Evolutionary conservation across 306 rosid genomes (phyloP), one percentile per base, ranked within the genome.

Genomic region (Luffa acutangula): DNA sequence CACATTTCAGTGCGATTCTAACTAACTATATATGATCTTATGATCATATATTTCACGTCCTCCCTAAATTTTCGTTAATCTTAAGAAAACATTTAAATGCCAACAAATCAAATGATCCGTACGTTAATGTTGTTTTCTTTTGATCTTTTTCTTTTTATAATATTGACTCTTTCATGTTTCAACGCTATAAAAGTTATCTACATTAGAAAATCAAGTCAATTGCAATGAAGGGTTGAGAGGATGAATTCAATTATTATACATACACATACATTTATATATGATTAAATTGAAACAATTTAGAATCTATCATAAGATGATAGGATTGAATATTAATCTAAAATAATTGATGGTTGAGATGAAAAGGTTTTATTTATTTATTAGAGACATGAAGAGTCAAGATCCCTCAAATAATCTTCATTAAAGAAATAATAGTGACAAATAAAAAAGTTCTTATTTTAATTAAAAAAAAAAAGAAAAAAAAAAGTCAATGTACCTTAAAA

Each of bases 281-380:
- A 66, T 6, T 63, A 36, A 67, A 3, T 37, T 37, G 48, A 36
- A 64, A 36, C 43, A 14, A 67, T n/a, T 7, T 69, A 42, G 75
- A 69, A 69, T 41, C 53, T 43, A 69, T 69, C 33, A 3, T 11
- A 21, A 71, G 39, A 45, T 43, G 53, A 70, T 70, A 20, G 20
- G 39, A 71, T 45, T 21, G 76, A 12, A 71, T 12, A 70, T 70
- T 20, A 43, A 70, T 20, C 4, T 70, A 9, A 43, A 9, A 10
- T 45, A 71, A 71, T 71, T 41, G n/a, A 71, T 25, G 57, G 76
- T 71, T 71, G 39, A 71, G 76, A 71, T 71, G 76, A 71, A 71
- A 71, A 70, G 39, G 37, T 45, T 17, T 3, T 66, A 66, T 66
- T 66, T 66, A 39, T 39, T 66, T 12, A 45, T 45, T 70, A 42